Evolutionary conservation across 176 grass and related monocot species (phyloP).

Genomic region (Eleusine coracana): DNA sequence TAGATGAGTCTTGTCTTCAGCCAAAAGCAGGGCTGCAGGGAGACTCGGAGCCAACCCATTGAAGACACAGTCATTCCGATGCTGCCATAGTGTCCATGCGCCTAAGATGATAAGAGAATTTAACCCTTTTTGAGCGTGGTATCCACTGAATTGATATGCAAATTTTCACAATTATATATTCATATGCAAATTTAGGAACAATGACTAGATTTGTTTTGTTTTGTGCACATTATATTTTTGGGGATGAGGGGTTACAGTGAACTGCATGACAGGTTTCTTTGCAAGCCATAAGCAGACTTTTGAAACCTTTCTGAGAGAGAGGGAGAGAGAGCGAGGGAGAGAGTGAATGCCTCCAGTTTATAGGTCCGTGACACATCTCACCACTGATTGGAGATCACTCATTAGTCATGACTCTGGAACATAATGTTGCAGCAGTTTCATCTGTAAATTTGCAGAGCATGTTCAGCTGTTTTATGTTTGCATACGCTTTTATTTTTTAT

Average conservation of each 20-base stretch:
- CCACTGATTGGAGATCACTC: background rate
- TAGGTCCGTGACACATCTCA: background rate
- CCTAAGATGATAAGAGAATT: too few relatives aligned
- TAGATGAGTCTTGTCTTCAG: too few relatives aligned
- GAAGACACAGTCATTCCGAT: too few relatives aligned
- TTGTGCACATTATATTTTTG: background rate
- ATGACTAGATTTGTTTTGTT: background rate
- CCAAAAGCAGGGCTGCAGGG: too few relatives aligned
- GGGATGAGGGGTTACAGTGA: background rate
- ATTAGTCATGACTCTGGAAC: background rate
- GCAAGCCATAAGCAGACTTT: background rate
- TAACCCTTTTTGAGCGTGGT: too few relatives aligned
- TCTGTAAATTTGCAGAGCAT: background rate
- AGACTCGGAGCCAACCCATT: too few relatives aligned
- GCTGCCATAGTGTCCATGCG: too few relatives aligned
- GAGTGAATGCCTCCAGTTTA: too few relatives aligned
- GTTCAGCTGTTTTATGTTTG: constrained; percentile 1
- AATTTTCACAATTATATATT: too few relatives aligned
- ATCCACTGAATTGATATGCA: too few relatives aligned
- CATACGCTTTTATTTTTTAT: background rate
- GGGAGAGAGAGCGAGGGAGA: too few relatives aligned
- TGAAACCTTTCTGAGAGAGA: background rate
- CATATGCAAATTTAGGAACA: background rate
- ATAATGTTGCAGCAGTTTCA: background rate
- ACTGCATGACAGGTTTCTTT: background rate